Conservation (phyloP, 108 stramenopile species). For the Cyclotella cryptica region DNA sequence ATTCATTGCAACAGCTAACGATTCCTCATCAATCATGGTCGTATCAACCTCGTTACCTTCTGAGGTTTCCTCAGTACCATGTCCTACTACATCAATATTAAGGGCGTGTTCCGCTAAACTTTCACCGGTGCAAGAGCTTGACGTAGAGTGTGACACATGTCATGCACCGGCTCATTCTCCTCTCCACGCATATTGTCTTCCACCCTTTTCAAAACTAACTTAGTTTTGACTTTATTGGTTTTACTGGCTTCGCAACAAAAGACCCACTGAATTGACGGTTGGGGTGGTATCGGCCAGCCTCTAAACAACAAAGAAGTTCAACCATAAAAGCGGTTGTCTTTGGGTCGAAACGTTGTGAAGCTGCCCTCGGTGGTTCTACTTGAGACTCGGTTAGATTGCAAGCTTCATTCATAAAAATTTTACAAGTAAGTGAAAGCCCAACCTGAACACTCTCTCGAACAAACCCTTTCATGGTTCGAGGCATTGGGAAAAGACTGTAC, state of each 20-base stretch:
- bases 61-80: background rate
- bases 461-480: slow-evolving; percentile 1
- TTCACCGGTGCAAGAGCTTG: background rate
- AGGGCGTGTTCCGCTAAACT: background rate
- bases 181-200: background rate
- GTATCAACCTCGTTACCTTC: background rate
- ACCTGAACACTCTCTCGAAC: background rate
- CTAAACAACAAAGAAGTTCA: background rate
- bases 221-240: background rate
- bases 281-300: background rate
- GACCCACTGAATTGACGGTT: background rate
- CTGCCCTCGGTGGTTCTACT: background rate
- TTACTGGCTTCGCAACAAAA: background rate
- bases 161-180: background rate
- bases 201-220: background rate
- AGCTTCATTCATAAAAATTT: background rate
- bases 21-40: background rate
- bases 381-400: background rate
- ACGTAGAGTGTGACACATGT: background rate
- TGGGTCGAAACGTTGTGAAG: background rate
- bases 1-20: background rate
- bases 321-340: background rate
- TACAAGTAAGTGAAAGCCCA: background rate
- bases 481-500: background rate
- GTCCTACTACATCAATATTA: background rate